Percentiles rank a stretch among this genome's conserved stretches.
These are phyloP conservation scores for Porphyridium purpureum DNA, from an alignment of 23 red algal species.

Conservation along the genomic window DNA sequence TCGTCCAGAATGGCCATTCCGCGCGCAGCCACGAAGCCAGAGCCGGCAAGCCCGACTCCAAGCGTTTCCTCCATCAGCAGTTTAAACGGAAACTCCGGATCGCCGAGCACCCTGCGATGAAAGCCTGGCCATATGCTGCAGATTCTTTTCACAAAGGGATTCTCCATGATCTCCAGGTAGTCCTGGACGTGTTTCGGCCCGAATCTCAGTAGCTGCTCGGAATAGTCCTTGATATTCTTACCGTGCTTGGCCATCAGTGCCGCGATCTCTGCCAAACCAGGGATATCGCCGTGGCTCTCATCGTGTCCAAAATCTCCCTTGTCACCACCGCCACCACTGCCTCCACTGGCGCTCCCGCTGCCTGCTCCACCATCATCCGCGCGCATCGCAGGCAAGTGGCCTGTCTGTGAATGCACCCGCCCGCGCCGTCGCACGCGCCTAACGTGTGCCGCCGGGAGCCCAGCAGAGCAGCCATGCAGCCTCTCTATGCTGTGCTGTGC, in stretches of 20 bases:
- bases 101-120: slow-evolving; percentile 39
- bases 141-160: background rate
- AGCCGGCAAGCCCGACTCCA: slow-evolving; percentile 56
- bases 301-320: background rate
- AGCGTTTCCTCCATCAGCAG: slow-evolving; percentile 92
- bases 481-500: background rate
- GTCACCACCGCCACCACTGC: background rate
- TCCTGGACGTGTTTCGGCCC: background rate
- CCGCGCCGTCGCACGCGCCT: background rate
- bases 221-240: background rate
- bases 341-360: background rate
- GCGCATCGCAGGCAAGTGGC: too few species aligned
- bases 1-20: slow-evolving; percentile 58
- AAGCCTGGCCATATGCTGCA: slow-evolving; percentile 45
- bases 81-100: slow-evolving; percentile 88
- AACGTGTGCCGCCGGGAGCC: background rate
- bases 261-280: too few species aligned
- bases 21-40: slow-evolving; percentile 81
- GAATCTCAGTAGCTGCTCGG: background rate
- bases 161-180: background rate
- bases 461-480: background rate
- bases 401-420: too few species aligned
- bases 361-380: background rate
- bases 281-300: background rate
- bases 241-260: background rate